Evolutionary conservation across 2,329 filamentous ascomycete species (phyloP), one percentile per base, ranked within the genome.

Genomic region (Mycocentrospora acerina): DNA sequence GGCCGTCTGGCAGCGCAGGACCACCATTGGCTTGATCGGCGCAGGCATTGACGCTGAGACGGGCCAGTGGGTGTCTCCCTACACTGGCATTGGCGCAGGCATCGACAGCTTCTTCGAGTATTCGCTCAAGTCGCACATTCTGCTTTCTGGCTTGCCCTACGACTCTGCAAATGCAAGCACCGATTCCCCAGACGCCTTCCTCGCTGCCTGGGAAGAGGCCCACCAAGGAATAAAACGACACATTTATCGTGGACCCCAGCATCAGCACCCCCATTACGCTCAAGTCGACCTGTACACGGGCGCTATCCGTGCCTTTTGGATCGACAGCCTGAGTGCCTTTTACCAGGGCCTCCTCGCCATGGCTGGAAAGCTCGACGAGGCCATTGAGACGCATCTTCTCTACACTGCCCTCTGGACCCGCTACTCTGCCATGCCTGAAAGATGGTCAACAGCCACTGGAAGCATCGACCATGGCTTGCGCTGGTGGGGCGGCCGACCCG

Each of bases 21-120:
- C 88, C 63, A 80, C 83, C 27, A 88, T 95, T 55, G 89, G 88
- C 4, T 75, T 98, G 16, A 85, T 98, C 47, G 93, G 91, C 7
- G 86, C 89, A 40, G 91, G 90, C 3, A 90, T 98, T 45, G 91
- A 95, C 69, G 88, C 90, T 1, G 91, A 97, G 62, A 86, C 82
- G 18, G 93, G 91, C 0, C 78, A 86, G 52, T 98, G 93, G 93
- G 84, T 93, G 24, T 86, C 86, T 7, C 79, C 87, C 2, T 90
- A 88, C 64, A 85, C 91, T n/a, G 91, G 93, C 19, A 95, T 98
- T 54, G 93, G 93, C 33, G 93, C 93, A 7, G 93, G 93, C 26
- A 89, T 95, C 59, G 93, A 98, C 71, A 96, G 90, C 69, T 98
- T 98, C 71, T 97, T 95, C 60, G 93, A 98, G 70, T 98, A 98